Percentiles rank a stretch among this genome's conserved stretches.
These are phyloP conservation scores for Geotrichum fermentans DNA, from an alignment of 1,139 yeast genomes.

Conservation along the genomic window DNA sequence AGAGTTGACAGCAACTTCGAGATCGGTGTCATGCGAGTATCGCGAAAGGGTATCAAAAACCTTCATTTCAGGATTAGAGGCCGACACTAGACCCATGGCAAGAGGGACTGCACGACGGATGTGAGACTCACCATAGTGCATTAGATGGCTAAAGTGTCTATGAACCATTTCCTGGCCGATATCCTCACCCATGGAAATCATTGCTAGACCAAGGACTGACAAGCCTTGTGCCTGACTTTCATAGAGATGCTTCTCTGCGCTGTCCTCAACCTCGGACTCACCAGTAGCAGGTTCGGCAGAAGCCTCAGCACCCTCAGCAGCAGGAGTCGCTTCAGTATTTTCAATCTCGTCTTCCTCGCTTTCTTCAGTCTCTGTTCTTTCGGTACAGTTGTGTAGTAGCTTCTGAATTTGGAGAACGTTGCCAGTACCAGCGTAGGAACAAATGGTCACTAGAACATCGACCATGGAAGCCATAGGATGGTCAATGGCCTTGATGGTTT, in stretches of 20 bases:
- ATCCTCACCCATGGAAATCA: constrained; percentile 96
- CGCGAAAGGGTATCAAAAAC: constrained; percentile 94
- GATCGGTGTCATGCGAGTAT: constrained; percentile 91
- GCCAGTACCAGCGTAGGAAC: constrained; percentile 98
- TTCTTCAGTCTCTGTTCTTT: constrained; percentile 43
- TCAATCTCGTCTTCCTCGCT: constrained; percentile 45
- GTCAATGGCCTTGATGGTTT: constrained; percentile 90
- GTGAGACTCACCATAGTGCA: constrained; percentile 94
- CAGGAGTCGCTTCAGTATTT: constrained; percentile 26
- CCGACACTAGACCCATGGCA: constrained; percentile 92
- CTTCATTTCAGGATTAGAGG: constrained; percentile 94
- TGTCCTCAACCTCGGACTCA: constrained; percentile 31
- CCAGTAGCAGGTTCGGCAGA: constrained; percentile 23
- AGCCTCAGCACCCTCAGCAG: constrained; percentile 26
- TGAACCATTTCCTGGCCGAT: constrained; percentile 96
- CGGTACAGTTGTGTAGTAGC: constrained; percentile 79
- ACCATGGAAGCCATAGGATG: constrained; percentile 89
- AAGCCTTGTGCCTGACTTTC: constrained; percentile 72
- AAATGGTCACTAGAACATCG: constrained; percentile 83
- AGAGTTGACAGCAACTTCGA: constrained; percentile 92
- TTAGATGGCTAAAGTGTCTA: constrained; percentile 93
- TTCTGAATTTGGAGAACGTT: constrained; percentile 93
- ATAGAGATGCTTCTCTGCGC: constrained; percentile 39
- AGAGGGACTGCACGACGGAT: constrained; percentile 94
- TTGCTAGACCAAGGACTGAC: constrained; percentile 91